phyloP scores from a whole-genome alignment of 306 rosid genomes.

The Corylus avellana region DNA sequence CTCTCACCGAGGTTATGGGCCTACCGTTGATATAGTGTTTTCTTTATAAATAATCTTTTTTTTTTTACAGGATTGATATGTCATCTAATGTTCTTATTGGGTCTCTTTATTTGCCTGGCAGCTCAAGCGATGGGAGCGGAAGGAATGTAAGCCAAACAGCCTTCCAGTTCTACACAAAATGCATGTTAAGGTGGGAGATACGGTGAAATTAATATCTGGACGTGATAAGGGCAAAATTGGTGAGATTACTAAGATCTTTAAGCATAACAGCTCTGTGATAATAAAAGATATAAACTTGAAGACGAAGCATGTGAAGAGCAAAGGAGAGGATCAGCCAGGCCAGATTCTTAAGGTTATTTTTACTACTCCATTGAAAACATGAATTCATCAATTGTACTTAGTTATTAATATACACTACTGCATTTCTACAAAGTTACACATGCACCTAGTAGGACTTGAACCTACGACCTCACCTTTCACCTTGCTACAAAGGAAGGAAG shows the following conservation, averaged over 20 bases:
- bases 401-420: background rate
- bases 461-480: too few relatives aligned
- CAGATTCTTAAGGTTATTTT: slow-evolving; percentile 72
- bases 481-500: too few relatives aligned
- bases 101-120: slow-evolving; percentile 37
- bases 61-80: slow-evolving; percentile 5
- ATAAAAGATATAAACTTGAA: slow-evolving; percentile 80
- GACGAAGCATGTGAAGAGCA: slow-evolving; percentile 89
- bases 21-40: background rate
- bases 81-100: slow-evolving; percentile 17
- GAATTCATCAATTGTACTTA: background rate
- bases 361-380: slow-evolving; percentile 25
- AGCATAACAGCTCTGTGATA: slow-evolving; percentile 76
- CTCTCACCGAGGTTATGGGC: background rate
- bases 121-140: slow-evolving; percentile 89
- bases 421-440: background rate
- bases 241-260: slow-evolving; percentile 63
- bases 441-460: too few relatives aligned
- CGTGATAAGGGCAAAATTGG: slow-evolving; percentile 88
- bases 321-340: slow-evolving; percentile 85
- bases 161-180: slow-evolving; percentile 81
- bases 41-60: background rate
- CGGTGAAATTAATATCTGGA: slow-evolving; percentile 83
- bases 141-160: slow-evolving; percentile 91
- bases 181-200: slow-evolving; percentile 96